These are phyloP conservation scores for Fusarium acutatum DNA, from an alignment of 2,329 filamentous ascomycete species.

Conservation along the genomic window DNA sequence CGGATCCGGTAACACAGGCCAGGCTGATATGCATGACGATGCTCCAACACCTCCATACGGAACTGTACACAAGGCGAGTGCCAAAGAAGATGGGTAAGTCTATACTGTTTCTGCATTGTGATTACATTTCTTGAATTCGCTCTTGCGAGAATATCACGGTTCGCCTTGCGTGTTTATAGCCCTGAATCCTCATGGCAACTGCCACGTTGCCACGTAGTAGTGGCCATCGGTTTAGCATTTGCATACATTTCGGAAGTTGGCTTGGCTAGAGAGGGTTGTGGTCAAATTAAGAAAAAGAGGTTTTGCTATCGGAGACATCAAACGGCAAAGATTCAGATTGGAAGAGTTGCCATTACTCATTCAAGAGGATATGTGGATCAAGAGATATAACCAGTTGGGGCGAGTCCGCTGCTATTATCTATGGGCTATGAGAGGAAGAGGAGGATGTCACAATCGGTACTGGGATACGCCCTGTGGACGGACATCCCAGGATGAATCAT, in stretches of 20 bases:
- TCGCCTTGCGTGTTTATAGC: slow-evolving; percentile 17
- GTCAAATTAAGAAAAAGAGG: slow-evolving; percentile 39
- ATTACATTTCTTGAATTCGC: slow-evolving; percentile 29
- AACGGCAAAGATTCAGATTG: slow-evolving; percentile 37
- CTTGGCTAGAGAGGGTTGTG: slow-evolving; percentile 42
- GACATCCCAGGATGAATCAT: slow-evolving; percentile 43
- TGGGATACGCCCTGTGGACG: slow-evolving; percentile 43
- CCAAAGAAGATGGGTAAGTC: slow-evolving; percentile 61
- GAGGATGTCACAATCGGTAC: slow-evolving; percentile 38
- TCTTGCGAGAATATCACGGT: slow-evolving; percentile 13
- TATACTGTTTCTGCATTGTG: slow-evolving; percentile 33
- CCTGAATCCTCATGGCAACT: slow-evolving; percentile 32
- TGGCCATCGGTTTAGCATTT: slow-evolving; percentile 32
- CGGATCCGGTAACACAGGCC: slow-evolving; percentile 44
- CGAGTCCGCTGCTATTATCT: slow-evolving; percentile 29
- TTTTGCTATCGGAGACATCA: slow-evolving; percentile 35
- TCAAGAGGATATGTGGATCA: slow-evolving; percentile 37
- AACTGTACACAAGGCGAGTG: slow-evolving; percentile 66
- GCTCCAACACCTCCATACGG: slow-evolving; percentile 46
- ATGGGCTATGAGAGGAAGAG: slow-evolving; percentile 37
- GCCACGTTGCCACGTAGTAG: slow-evolving; percentile 27
- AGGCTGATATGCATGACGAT: slow-evolving; percentile 42
- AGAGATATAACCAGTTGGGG: slow-evolving; percentile 36
- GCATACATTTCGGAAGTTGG: slow-evolving; percentile 37
- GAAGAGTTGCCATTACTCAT: slow-evolving; percentile 35